A percentile compares a stretch with the other conserved stretches of the same genome.
Evolutionary conservation across 768 basidiomycete genomes (phyloP).

Genomic region (Suillus ampliporus): DNA sequence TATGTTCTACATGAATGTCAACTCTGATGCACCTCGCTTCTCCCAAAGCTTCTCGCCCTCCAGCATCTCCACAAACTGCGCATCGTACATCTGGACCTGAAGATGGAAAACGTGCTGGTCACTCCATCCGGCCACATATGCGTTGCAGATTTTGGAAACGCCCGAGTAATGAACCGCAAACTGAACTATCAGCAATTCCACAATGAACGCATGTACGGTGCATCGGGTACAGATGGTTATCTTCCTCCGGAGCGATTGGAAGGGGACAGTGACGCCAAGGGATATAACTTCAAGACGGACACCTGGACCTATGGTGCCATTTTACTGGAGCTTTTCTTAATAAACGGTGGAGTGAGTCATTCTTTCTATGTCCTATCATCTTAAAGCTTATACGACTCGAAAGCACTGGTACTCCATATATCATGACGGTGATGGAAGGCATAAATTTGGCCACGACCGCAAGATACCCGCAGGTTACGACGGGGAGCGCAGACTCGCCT

Average conservation of each 20-base stretch:
- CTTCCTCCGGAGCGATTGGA: conserved; percentile 50
- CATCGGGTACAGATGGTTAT: conserved; percentile 47
- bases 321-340: conserved; percentile 17
- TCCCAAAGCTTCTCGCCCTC: conserved; percentile 14
- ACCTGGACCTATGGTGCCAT: conserved; percentile 45
- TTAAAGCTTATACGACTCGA: neutral
- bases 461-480: neutral
- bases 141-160: conserved; percentile 25
- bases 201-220: conserved; percentile 3
- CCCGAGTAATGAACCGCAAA: conserved; percentile 15
- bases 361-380: neutral
- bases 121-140: conserved; percentile 27
- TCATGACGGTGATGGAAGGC: neutral
- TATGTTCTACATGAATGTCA: neutral
- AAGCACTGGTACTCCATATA: conserved; percentile 16
- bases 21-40: neutral
- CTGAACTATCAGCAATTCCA: conserved; percentile 11
- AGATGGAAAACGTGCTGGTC: conserved; percentile 57
- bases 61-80: conserved; percentile 23
- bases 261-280: conserved; percentile 26
- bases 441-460: neutral
- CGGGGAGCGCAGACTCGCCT: neutral
- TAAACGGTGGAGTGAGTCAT: conserved; percentile 14
- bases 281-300: conserved; percentile 49
- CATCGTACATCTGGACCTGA: conserved; percentile 56